Base-by-base conservation (phyloP, 768 basidiomycete genomes). In the Russula virescens region DNA sequence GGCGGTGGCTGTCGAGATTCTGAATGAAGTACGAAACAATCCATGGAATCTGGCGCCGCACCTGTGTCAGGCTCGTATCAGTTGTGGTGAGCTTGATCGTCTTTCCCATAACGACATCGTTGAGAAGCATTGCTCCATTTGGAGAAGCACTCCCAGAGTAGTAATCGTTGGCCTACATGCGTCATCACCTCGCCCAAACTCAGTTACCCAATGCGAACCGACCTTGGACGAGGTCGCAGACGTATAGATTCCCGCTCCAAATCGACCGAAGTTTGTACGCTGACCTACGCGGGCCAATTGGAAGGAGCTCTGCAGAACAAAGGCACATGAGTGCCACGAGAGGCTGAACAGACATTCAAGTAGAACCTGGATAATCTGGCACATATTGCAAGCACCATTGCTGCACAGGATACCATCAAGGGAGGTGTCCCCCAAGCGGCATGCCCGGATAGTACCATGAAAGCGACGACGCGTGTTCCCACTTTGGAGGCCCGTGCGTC, bases 211-310 rank as follows among this genome's bases (percentile, higher is more conserved):
- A 38, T 19, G 43, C 40, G 31, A 50, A 57, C 56, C 19, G 35
- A 70, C 69, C 63, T 71, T 70, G 9, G 68, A 71, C 14, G 70
- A 71, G 5, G 70, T 71, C 19, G 70, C 70, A 19, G 70, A 71
- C 25, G 69, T 71, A 51, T 71, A 71, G 40, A 71, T 68, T 2
- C 70, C 70, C 3, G 23, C 40, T 23, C 70, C 70, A 51, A 71
- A 71, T 9, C 70, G 66, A 16, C 67, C 67, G 51, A 67, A 69
- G 58, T 69, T 70, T 11, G 63, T 68, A 8, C 65, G 35, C 40
- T 58, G 19, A 16, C 64, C 58, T 6, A 43, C 58, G 19, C 60
- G 61, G 21, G 65, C 63, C 2, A 66, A 47, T 45, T 65, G 47
- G 61, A 71, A 71, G 6, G 70, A 69, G 38, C 62, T 64, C 68